Evolutionary conservation across 768 basidiomycete species (phyloP).

Genomic region (Boletus subcaerulescens): DNA sequence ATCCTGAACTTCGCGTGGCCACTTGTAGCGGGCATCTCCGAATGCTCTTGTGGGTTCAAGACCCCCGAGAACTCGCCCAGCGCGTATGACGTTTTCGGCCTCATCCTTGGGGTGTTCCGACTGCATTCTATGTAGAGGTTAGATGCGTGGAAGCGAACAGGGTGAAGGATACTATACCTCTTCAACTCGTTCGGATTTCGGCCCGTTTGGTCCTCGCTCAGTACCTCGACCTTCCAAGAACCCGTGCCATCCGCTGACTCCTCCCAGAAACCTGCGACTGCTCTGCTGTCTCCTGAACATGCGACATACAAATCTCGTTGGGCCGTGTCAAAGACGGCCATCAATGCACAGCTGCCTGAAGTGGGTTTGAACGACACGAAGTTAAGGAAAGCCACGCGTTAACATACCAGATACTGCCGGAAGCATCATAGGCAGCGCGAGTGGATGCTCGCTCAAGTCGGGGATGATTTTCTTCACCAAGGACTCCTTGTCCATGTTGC

Average conservation of each 20-base stretch:
- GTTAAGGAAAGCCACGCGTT: constrained; percentile 3
- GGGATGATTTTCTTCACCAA: constrained; percentile 52
- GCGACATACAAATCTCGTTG: constrained; percentile 85
- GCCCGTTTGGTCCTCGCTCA: constrained; percentile 96
- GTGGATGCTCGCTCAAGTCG: constrained; percentile 67
- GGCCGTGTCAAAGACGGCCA: constrained; percentile 84
- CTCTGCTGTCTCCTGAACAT: constrained; percentile 89
- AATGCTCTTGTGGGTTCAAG: constrained; percentile 87
- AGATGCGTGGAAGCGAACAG: background rate
- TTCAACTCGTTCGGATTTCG: constrained; percentile 81
- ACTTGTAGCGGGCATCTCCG: constrained; percentile 89
- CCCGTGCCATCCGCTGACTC: constrained; percentile 60
- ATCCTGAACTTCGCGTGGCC: constrained; percentile 70
- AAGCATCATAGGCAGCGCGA: constrained; percentile 68
- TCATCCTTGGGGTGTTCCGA: constrained; percentile 83
- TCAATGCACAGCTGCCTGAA: constrained; percentile 84
- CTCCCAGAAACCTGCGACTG: constrained; percentile 93
- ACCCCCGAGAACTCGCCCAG: constrained; percentile 83
- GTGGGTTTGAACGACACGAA: constrained; percentile 10
- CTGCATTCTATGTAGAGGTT: constrained; percentile 50
- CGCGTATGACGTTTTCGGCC: constrained; percentile 64
- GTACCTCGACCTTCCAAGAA: constrained; percentile 88
- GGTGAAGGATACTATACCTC: constrained; percentile 49
- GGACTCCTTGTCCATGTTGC: constrained; percentile 49
- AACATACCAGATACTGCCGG: constrained; percentile 73